These are phyloP conservation scores for Cicer arietinum DNA, from an alignment of 306 rosid genomes.

Conservation along the genomic window DNA sequence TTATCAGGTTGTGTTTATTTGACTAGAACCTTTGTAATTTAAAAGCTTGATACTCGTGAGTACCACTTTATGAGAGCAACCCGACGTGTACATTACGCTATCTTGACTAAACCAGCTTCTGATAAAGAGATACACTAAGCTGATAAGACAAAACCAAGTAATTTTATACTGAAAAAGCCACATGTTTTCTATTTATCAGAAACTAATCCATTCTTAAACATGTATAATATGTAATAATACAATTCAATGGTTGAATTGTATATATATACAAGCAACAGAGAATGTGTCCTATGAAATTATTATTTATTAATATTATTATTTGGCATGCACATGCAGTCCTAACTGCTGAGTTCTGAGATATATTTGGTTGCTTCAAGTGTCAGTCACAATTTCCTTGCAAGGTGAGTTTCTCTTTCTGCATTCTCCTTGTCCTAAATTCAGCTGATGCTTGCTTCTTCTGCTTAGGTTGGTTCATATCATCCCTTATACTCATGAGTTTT, in stretches of 20 bases:
- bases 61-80: slow-evolving; percentile 22
- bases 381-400: slow-evolving; percentile 18
- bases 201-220: no score
- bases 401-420: slow-evolving; percentile 43
- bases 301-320: no score
- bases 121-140: slow-evolving; percentile 7
- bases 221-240: no score
- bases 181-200: no score
- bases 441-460: slow-evolving; percentile 12
- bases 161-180: no score
- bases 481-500: not conserved
- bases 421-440: slow-evolving; percentile 17
- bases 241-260: no score
- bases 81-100: slow-evolving; percentile 35
- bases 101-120: slow-evolving; percentile 11
- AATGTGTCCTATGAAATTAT: no score
- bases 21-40: no score
- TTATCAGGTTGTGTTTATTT: no score
- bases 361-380: not conserved
- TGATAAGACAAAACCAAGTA: not conserved
- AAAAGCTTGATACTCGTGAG: not conserved
- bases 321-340: no score
- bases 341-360: no score
- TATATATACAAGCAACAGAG: no score
- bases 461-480: not conserved